Conservation (phyloP, 805 yeast genomes). For the Pichia heedii region DNA sequence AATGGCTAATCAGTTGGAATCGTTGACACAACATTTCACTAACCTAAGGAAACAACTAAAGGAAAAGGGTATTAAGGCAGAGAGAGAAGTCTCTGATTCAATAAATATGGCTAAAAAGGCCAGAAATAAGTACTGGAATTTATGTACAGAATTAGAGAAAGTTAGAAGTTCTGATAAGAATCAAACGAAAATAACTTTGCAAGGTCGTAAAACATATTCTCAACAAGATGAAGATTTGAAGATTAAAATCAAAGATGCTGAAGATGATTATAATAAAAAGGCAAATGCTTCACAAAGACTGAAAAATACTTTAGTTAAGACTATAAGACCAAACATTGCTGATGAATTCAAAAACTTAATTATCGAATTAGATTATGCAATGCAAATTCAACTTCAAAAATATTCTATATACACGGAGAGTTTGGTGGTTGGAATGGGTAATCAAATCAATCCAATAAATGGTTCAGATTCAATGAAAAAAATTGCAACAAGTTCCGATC, state of each 20-base stretch:
- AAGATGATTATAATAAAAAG: conserved; percentile 73
- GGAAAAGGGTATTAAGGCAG: conserved; percentile 74
- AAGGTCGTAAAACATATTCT: conserved; percentile 66
- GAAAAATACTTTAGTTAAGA: conserved; percentile 62
- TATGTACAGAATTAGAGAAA: conserved; percentile 82
- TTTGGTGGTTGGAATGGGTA: conserved; percentile 74
- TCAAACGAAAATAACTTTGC: conserved; percentile 73
- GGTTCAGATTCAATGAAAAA: conserved; percentile 55
- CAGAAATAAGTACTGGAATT: conserved; percentile 60
- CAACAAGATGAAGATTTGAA: conserved; percentile 88
- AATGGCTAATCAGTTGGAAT: conserved; percentile 77
- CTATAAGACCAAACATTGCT: conserved; percentile 71
- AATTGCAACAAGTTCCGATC: conserved; percentile 69
- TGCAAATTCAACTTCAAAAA: conserved; percentile 80
- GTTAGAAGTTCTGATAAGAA: conserved; percentile 70
- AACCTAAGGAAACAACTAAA: conserved; percentile 68
- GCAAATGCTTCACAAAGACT: conserved; percentile 64
- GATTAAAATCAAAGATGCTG: conserved; percentile 74
- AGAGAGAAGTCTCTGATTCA: conserved; percentile 77
- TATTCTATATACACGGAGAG: conserved; percentile 85
- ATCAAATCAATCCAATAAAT: conserved; percentile 66
- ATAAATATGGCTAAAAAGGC: conserved; percentile 85
- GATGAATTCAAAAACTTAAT: conserved; percentile 66
- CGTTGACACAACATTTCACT: conserved; percentile 61
- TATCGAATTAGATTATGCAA: conserved; percentile 81